Percentiles rank a stretch among this genome's conserved stretches.
Conservation (phyloP, 2,329 filamentous ascomycete species). For the Didymella keratinophila region DNA sequence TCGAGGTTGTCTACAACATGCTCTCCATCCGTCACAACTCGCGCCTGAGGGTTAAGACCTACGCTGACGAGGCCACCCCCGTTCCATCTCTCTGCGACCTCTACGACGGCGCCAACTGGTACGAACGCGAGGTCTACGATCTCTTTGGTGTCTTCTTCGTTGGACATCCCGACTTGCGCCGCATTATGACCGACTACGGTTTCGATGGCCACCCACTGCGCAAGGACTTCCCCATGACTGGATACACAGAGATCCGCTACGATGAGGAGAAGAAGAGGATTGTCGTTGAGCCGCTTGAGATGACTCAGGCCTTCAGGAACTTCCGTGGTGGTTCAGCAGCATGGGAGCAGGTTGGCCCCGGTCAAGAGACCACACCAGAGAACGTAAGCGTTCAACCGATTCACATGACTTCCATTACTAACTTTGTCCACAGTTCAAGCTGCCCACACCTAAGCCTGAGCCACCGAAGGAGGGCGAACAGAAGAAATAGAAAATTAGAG, state of each 20-base stretch:
- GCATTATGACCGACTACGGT: conserved; percentile 99
- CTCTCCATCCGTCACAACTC: conserved; percentile 96
- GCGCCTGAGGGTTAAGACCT: conserved; percentile 97
- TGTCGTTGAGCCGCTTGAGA: conserved; percentile 94
- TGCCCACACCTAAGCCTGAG: conserved; percentile 95
- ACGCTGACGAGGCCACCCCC: conserved; percentile 93
- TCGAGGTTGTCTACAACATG: conserved; percentile 98
- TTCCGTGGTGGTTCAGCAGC: conserved; percentile 80
- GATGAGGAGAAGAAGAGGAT: conserved; percentile 99
- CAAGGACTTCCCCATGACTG: conserved; percentile 97
- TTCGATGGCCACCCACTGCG: conserved; percentile 97
- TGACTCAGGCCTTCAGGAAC: conserved; percentile 98
- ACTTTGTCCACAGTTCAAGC: conserved; percentile 72
- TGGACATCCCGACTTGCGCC: conserved; percentile 90
- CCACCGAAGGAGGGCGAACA: conserved; percentile 82
- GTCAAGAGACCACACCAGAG: conserved; percentile 81
- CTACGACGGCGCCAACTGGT: conserved; percentile 98
- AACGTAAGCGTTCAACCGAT: conserved; percentile 47
- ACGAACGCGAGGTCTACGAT: conserved; percentile 97
- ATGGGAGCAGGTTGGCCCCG: conserved; percentile 75
- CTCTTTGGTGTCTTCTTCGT: conserved; percentile 97
- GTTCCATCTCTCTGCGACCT: conserved; percentile 87
- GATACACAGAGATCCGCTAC: conserved; percentile 97
- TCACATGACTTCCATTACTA: conserved; percentile 28
- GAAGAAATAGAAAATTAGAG: conserved; percentile 74